Conservation (phyloP, 2,329 filamentous ascomycete genomes). For the Dothistroma pini region DNA sequence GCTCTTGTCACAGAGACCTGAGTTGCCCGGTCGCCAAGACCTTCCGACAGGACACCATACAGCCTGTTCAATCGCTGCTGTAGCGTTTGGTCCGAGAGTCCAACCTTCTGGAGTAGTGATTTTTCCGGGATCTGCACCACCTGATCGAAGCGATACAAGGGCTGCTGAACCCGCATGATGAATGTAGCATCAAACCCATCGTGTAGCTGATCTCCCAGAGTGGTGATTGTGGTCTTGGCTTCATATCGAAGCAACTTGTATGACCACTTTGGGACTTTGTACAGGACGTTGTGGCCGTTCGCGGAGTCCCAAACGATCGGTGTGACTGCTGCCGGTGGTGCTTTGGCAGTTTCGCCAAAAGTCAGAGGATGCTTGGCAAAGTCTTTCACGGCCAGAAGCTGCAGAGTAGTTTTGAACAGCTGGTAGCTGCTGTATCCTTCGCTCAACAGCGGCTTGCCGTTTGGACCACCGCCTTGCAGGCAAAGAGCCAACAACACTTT, state of each 20-base stretch:
- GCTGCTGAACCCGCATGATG: slow-evolving; percentile 57
- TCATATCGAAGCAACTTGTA: slow-evolving; percentile 70
- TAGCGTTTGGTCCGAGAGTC: neutral
- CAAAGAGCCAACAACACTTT: slow-evolving; percentile 73
- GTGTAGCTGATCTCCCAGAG: slow-evolving; percentile 67
- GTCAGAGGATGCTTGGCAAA: slow-evolving; percentile 60
- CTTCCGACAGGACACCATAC: slow-evolving; percentile 63
- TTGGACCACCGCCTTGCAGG: slow-evolving; percentile 70
- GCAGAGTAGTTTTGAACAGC: slow-evolving; percentile 90
- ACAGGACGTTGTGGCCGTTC: slow-evolving; percentile 75
- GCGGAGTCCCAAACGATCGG: slow-evolving; percentile 77
- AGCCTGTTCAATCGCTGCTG: slow-evolving; percentile 43
- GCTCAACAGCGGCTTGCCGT: slow-evolving; percentile 69
- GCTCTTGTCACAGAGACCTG: slow-evolving; percentile 53
- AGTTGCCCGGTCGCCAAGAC: slow-evolving; percentile 70
- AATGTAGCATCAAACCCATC: slow-evolving; percentile 86
- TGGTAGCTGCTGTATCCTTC: slow-evolving; percentile 84
- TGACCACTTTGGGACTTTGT: slow-evolving; percentile 87
- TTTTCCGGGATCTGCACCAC: slow-evolving; percentile 38
- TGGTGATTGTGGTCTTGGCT: slow-evolving; percentile 67
- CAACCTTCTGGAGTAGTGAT: slow-evolving; percentile 4
- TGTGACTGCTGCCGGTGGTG: slow-evolving; percentile 40
- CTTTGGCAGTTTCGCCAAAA: slow-evolving; percentile 39
- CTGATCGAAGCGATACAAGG: slow-evolving; percentile 54
- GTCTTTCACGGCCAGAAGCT: slow-evolving; percentile 74